Evolutionary conservation across 805 yeast genomes (phyloP).

Genomic region (Isabelozyma gotoi): DNA sequence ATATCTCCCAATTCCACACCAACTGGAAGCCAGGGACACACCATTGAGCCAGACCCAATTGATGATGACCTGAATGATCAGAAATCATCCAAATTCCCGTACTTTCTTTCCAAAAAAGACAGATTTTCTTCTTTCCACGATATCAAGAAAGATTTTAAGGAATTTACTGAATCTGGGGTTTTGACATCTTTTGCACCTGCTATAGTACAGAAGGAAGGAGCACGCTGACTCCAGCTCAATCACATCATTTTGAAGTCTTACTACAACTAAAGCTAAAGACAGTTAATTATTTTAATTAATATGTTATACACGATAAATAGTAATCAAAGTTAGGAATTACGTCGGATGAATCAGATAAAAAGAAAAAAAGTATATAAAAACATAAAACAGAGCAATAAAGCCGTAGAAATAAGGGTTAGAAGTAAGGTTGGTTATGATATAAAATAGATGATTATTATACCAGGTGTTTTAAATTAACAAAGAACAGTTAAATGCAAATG

Average conservation of each 20-base stretch:
- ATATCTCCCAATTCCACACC: background rate
- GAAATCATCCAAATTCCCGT: background rate
- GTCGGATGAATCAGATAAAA: too few relatives aligned
- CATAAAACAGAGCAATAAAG: background rate
- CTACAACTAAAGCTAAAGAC: background rate
- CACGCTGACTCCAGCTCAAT: background rate
- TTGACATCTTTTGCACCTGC: background rate
- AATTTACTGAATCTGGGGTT: background rate
- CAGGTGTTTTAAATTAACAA: too few relatives aligned
- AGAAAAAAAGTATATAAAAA: too few relatives aligned
- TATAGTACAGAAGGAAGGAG: background rate
- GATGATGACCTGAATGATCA: background rate
- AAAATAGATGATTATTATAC: too few relatives aligned
- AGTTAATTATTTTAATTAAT: background rate
- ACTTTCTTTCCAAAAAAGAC: background rate
- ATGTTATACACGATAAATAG: background rate
- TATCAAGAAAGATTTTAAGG: background rate
- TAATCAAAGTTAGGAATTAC: background rate
- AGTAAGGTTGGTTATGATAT: background rate
- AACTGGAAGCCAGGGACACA: background rate
- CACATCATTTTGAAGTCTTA: background rate
- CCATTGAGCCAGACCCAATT: background rate
- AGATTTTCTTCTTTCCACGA: background rate
- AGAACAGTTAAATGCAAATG: background rate
- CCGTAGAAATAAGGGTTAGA: background rate